phyloP scores from a whole-genome alignment of 148 eudicot species.

The Rhododendron williamsianum region DNA sequence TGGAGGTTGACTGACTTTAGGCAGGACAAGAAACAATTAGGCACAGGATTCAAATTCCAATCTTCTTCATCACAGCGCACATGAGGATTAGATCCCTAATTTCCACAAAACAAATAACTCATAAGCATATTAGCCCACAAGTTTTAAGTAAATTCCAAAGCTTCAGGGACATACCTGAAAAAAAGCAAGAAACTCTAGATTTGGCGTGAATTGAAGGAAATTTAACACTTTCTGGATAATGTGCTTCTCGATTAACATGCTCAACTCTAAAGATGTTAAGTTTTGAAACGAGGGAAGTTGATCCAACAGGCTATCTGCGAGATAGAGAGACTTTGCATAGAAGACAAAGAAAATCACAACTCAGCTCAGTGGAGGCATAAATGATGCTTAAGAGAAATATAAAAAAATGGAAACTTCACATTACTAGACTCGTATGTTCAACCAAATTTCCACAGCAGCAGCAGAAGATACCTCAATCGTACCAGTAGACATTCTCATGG shows the following conservation, averaged over 20 bases:
- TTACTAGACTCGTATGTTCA: not conserved
- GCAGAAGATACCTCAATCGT: conserved; percentile 32
- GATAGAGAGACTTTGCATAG: conserved; percentile 26
- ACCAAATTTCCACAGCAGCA: not conserved
- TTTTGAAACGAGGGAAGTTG: conserved; percentile 33
- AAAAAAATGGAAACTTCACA: not conserved
- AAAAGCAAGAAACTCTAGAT: conserved; percentile 31
- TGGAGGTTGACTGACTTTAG: conserved; percentile 25
- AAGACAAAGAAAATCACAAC: conserved; percentile 10
- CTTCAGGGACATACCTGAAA: conserved; percentile 22
- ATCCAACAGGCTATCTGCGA: conserved; percentile 20
- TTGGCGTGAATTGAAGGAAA: conserved; percentile 34
- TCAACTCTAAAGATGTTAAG: conserved; percentile 42
- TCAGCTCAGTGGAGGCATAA: not conserved
- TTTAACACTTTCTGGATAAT: conserved; percentile 17
- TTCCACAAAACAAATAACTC: not conserved
- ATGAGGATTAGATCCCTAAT: conserved; percentile 22
- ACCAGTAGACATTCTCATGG: conserved; percentile 25
- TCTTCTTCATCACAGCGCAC: conserved; percentile 8
- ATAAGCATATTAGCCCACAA: not conserved
- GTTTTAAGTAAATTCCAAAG: not conserved
- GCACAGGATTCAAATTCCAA: conserved; percentile 14
- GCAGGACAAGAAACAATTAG: conserved; percentile 22
- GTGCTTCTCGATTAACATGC: conserved; percentile 13
- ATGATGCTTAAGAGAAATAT: not conserved